A percentile compares a stretch with the other conserved stretches of the same genome.
These are phyloP conservation scores for Puccinia horiana DNA, from an alignment of 1,284 basidiomycete species.

Conservation along the genomic window DNA sequence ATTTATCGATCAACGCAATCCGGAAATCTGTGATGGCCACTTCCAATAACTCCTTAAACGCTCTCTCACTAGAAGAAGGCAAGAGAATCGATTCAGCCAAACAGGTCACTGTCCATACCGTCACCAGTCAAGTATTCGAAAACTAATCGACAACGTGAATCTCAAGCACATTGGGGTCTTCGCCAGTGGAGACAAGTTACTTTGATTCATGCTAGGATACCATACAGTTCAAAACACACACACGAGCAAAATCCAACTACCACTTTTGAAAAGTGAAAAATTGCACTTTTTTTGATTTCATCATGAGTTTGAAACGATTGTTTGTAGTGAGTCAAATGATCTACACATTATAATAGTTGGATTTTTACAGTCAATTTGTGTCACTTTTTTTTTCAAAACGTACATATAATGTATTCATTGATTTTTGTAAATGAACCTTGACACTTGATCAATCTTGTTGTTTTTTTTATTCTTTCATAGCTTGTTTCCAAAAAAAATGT, in stretches of 20 bases:
- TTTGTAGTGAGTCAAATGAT: no score
- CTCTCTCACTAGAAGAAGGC: not conserved
- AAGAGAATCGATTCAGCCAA: conserved; percentile 6
- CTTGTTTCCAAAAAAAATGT: no score
- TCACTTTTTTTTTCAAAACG: no score
- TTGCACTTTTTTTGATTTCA: not conserved
- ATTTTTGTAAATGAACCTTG: no score
- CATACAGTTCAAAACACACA: no score
- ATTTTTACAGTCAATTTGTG: no score
- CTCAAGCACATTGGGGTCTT: not conserved
- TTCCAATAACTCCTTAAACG: not conserved
- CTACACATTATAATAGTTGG: no score
- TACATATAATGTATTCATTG: no score
- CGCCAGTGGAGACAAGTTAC: not conserved
- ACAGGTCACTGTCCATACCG: conserved; percentile 29
- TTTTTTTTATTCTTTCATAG: no score
- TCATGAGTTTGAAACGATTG: no score
- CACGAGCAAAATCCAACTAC: not conserved
- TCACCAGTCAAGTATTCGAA: conserved; percentile 26
- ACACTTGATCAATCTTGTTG: no score
- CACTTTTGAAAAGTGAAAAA: not conserved
- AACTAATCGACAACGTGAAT: not conserved
- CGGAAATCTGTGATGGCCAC: not conserved
- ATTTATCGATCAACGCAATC: conserved; percentile 11
- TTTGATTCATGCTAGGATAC: no score